Evolutionary conservation across 2,329 filamentous ascomycete genomes (phyloP), one percentile per base, ranked within the genome.

Genomic region (Cercospora beticola): DNA sequence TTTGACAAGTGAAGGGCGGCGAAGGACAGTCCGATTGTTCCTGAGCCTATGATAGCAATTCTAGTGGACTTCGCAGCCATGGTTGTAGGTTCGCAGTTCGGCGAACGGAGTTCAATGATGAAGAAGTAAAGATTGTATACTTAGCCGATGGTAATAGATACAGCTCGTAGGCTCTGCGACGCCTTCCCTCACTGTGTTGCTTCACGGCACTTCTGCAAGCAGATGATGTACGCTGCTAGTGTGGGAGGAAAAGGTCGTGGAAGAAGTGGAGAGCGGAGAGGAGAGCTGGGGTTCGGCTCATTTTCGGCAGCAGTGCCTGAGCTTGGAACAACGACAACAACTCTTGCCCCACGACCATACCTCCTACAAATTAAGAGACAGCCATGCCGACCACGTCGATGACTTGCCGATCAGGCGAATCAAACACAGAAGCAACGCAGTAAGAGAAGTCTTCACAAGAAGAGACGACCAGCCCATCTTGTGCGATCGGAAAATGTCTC

Each of bases 1-100:
- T 83, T 81, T 4, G 79, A 76, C 28, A 87, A 79, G 70, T 87
- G 85, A 23, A 87, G 82, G 28, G 85, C 84, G 8, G 83, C 82
- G 75, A 87, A 87, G 23, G 85, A 86, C 56, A 87, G 81, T 36
- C 86, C 86, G 54, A 88, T 88, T 3, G 82, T 84, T 56, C 83
- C 82, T 12, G 80, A 78, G 57, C 82, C 82, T 40, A 84, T 78
- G 23, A 84, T 72, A 16, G 81, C 79, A 59, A 84, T 81, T 7
- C 71, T 72, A 36, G 56, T 54, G 21, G 64, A n/a, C 40, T 33
- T 66, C 3, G 64, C 16, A 21, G 64, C 56, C 56, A 66, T 59
- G 14, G 14, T 58, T 21, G 16, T 9, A 16, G 26, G 26, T 30
- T 5, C 30, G 26, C 26, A 58, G 5, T 31, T 30, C 54, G 26